These are phyloP conservation scores for Pythium insidiosum DNA, from an alignment of 352 stramenopile genomes.

Conservation along the genomic window DNA sequence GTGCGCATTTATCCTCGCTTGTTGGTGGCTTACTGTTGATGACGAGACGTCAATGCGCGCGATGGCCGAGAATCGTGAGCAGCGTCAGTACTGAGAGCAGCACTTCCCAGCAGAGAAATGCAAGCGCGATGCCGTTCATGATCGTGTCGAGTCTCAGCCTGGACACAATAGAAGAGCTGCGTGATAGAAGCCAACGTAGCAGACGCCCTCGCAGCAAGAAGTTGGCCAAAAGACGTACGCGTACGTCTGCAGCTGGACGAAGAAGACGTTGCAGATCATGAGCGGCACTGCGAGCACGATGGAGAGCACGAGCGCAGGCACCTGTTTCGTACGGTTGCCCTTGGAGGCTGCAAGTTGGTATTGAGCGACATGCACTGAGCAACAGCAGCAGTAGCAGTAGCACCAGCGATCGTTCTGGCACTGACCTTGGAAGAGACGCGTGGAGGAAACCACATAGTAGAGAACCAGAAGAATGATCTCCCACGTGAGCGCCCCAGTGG, in stretches of 20 bases:
- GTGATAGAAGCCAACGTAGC: not conserved
- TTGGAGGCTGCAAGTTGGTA: conserved; percentile 39
- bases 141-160: conserved; percentile 54
- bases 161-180: not conserved
- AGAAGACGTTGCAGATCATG: conserved; percentile 67
- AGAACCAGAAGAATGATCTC: conserved; percentile 56
- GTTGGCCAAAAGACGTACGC: conserved; percentile 24
- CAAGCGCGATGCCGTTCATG: conserved; percentile 53
- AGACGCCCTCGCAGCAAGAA: not conserved
- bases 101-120: conserved; percentile 44
- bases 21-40: too few species aligned
- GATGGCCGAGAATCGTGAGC: conserved; percentile 22
- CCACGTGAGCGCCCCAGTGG: conserved; percentile 39
- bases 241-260: conserved; percentile 70
- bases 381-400: not conserved
- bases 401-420: not conserved
- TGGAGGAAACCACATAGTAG: conserved; percentile 48
- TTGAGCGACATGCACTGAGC: too few species aligned
- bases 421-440: conserved; percentile 60
- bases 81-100: conserved; percentile 41
- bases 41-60: too few species aligned
- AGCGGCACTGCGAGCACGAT: conserved; percentile 40
- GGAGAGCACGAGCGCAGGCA: conserved; percentile 43
- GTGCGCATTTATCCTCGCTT: too few species aligned
- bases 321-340: conserved; percentile 70